Conservation (phyloP, 2,329 filamentous ascomycete species). For the Colletotrichum sp. region DNA sequence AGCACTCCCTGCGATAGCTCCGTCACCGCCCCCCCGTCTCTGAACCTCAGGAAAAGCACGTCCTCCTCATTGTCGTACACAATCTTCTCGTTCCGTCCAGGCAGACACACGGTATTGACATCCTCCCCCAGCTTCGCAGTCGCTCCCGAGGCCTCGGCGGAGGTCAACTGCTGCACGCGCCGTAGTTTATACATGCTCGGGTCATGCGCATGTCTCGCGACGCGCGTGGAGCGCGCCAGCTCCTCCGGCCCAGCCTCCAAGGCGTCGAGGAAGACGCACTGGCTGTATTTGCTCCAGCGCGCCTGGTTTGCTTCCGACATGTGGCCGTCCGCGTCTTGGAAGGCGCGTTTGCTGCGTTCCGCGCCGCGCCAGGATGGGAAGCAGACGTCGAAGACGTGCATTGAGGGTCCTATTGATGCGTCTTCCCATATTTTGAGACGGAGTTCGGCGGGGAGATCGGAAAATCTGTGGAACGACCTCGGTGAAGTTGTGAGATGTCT, state of each 20-base stretch:
- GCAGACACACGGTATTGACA: slow-evolving; percentile 28
- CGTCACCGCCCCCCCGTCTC: slow-evolving; percentile 19
- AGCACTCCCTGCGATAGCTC: slow-evolving; percentile 2
- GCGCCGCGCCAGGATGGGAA: slow-evolving; percentile 27
- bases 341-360: neutral
- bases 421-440: slow-evolving; percentile 18
- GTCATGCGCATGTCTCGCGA: slow-evolving; percentile 1
- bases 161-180: slow-evolving; percentile 8
- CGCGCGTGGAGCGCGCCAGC: neutral
- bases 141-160: slow-evolving; percentile 10
- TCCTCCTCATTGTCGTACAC: slow-evolving; percentile 27
- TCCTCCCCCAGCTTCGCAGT: neutral
- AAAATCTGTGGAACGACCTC: neutral
- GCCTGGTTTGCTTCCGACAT: neutral
- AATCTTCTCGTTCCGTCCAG: slow-evolving; percentile 27
- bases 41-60: slow-evolving; percentile 32
- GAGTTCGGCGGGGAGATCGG: slow-evolving; percentile 12
- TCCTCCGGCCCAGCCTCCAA: neutral
- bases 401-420: slow-evolving; percentile 23
- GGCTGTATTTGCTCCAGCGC: slow-evolving; percentile 5
- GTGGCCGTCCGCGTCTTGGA: neutral
- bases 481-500: slow-evolving; percentile 31
- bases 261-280: slow-evolving; percentile 14
- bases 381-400: slow-evolving; percentile 33
- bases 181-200: slow-evolving; percentile 1